phyloP scores from a whole-genome alignment of 2,329 filamentous ascomycete species.

The Aspergillus arachidicola region DNA sequence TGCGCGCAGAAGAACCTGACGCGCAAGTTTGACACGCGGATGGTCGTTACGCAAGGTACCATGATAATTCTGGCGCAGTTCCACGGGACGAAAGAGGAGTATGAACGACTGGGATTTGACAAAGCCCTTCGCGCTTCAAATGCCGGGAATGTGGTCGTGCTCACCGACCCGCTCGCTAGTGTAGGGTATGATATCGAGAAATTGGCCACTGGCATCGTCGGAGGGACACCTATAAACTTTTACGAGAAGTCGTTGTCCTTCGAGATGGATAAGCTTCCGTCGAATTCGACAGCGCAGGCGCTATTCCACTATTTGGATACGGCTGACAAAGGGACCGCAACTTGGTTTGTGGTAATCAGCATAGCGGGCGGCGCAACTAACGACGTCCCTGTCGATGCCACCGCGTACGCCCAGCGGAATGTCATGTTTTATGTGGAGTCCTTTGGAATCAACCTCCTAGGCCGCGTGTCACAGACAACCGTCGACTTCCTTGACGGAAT shows the following conservation, averaged over 20 bases:
- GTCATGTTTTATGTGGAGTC: too few species aligned
- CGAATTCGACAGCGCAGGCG: too few species aligned
- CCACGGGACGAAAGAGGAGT: slow-evolving; percentile 63
- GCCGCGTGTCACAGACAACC: too few species aligned
- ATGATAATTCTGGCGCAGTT: slow-evolving; percentile 55
- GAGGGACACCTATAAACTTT: background rate
- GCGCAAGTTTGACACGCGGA: slow-evolving; percentile 60
- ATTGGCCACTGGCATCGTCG: slow-evolving; percentile 55
- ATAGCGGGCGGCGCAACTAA: too few species aligned
- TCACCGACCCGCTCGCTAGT: slow-evolving; percentile 35
- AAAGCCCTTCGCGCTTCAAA: slow-evolving; percentile 27
- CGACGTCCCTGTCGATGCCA: too few species aligned
- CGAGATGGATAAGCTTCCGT: too few species aligned
- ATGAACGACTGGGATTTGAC: slow-evolving; percentile 41
- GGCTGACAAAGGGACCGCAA: too few species aligned
- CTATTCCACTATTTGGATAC: too few species aligned
- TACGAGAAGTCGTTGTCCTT: background rate
- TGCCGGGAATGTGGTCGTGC: slow-evolving; percentile 22
- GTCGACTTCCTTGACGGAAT: slow-evolving; percentile 48
- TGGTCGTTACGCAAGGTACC: slow-evolving; percentile 58
- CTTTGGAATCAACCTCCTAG: too few species aligned
- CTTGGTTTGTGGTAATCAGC: too few species aligned
- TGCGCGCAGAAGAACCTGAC: slow-evolving; percentile 58
- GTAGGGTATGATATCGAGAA: slow-evolving; percentile 30
- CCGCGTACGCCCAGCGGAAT: too few species aligned